Evolutionary conservation across 2,329 filamentous ascomycete genomes (phyloP).

Genomic region (Lecanicillium sp.): DNA sequence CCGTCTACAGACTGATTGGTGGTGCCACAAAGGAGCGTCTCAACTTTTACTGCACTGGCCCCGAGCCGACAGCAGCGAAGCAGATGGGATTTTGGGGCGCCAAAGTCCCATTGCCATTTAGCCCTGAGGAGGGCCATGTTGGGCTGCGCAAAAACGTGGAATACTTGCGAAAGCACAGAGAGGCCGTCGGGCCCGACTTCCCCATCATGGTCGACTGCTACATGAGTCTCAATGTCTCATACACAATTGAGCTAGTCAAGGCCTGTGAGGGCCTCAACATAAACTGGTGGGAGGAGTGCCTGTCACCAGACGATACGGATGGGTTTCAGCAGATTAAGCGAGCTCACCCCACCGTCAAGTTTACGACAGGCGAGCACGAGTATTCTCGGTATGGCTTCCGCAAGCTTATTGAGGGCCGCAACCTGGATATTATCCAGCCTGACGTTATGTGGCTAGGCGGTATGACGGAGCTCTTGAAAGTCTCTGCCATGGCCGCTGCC

Average conservation of each 20-base stretch:
- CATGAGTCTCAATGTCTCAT: constrained; percentile 89
- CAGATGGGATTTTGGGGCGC: constrained; percentile 84
- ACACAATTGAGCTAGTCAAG: constrained; percentile 86
- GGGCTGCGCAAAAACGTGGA: constrained; percentile 85
- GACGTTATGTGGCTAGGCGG: constrained; percentile 98
- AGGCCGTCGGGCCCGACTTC: constrained; percentile 80
- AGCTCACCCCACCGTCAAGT: constrained; percentile 83
- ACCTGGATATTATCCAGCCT: constrained; percentile 89
- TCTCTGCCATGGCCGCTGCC: constrained; percentile 79
- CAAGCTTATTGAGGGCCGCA: constrained; percentile 84
- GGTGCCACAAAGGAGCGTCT: constrained; percentile 78
- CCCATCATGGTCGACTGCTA: constrained; percentile 95
- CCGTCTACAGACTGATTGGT: constrained; percentile 90
- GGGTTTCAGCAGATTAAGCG: constrained; percentile 85
- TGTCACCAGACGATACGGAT: constrained; percentile 86
- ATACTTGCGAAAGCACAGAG: constrained; percentile 77
- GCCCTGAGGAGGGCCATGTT: constrained; percentile 75
- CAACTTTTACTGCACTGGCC: constrained; percentile 92
- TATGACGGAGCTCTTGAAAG: constrained; percentile 83
- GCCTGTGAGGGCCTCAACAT: constrained; percentile 77
- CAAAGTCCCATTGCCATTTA: constrained; percentile 85
- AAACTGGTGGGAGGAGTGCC: constrained; percentile 96
- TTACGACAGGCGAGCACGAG: constrained; percentile 94
- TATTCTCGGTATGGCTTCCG: constrained; percentile 93
- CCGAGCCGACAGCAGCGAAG: constrained; percentile 72